A percentile compares a stretch with the other conserved stretches of the same genome.
phyloP scores from a whole-genome alignment of 176 grass and related monocot species.

The Ananas comosus region DNA sequence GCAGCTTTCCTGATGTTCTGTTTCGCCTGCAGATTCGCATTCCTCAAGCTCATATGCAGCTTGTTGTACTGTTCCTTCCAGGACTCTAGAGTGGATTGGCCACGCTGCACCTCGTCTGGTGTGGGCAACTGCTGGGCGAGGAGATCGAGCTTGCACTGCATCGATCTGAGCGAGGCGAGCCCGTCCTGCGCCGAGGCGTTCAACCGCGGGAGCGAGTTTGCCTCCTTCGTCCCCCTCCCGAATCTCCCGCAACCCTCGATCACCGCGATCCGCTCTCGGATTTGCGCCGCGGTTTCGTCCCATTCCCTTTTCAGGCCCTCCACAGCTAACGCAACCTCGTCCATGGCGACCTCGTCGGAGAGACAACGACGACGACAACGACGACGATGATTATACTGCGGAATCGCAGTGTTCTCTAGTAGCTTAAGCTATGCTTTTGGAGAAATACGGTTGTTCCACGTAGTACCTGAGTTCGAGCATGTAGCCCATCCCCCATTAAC shows the following conservation, averaged over 20 bases:
- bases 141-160: slow-evolving; percentile 69
- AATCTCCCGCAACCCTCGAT: slow-evolving; percentile 50
- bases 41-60: slow-evolving; percentile 44
- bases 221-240: slow-evolving; percentile 61
- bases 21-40: slow-evolving; percentile 85
- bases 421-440: too few relatives aligned
- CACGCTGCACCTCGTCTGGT: slow-evolving; percentile 56
- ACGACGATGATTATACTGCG: too few relatives aligned
- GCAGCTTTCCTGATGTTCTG: slow-evolving; percentile 65
- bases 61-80: slow-evolving; percentile 75
- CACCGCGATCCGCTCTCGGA: slow-evolving; percentile 37
- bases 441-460: too few relatives aligned
- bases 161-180: slow-evolving; percentile 51
- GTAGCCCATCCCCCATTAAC: too few relatives aligned
- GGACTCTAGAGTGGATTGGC: slow-evolving; percentile 37
- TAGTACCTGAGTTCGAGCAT: too few relatives aligned
- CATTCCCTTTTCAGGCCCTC: slow-evolving; percentile 60
- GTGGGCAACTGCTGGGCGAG: slow-evolving; percentile 69
- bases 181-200: slow-evolving; percentile 64
- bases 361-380: too few relatives aligned
- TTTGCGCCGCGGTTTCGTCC: slow-evolving; percentile 39
- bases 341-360: slow-evolving; percentile 36
- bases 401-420: slow-evolving; percentile 6
- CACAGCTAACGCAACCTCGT: slow-evolving; percentile 63
- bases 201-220: slow-evolving; percentile 55